These are phyloP conservation scores for Cantharellus anzutake DNA, from an alignment of 768 basidiomycete species.

Conservation along the genomic window DNA sequence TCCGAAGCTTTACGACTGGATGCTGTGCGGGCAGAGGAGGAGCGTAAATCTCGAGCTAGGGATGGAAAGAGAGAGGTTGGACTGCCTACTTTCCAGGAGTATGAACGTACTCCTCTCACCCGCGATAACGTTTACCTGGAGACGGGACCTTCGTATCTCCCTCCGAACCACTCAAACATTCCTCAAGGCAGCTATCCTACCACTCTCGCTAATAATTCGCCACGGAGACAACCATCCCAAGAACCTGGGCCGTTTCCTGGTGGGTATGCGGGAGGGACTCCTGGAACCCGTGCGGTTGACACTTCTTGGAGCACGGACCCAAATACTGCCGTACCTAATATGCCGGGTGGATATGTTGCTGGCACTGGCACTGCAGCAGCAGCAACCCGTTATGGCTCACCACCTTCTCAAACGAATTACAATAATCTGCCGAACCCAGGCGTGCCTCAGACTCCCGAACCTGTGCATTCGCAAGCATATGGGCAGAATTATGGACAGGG, in stretches of 20 bases:
- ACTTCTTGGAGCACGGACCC: slow-evolving; percentile 36
- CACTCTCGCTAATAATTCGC: not conserved
- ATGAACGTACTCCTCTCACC: slow-evolving; percentile 38
- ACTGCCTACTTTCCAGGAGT: slow-evolving; percentile 56
- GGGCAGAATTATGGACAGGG: too few species aligned
- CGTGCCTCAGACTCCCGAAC: not conserved
- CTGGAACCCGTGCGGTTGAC: slow-evolving; percentile 53
- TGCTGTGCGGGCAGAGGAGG: slow-evolving; percentile 71
- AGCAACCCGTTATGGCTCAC: too few species aligned
- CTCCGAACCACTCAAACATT: slow-evolving; percentile 11
- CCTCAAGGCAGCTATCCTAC: slow-evolving; percentile 12
- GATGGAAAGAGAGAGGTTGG: slow-evolving; percentile 35
- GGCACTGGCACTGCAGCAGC: too few species aligned
- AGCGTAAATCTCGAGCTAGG: slow-evolving; percentile 52
- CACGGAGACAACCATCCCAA: not conserved
- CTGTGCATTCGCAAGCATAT: too few species aligned
- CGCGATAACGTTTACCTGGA: slow-evolving; percentile 26
- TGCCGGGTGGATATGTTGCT: too few species aligned
- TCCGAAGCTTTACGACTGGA: slow-evolving; percentile 56
- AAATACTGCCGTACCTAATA: too few species aligned
- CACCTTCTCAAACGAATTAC: too few species aligned
- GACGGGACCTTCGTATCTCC: slow-evolving; percentile 21
- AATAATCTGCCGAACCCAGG: not conserved
- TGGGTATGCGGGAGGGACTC: slow-evolving; percentile 46
- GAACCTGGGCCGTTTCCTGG: not conserved